Conservation (phyloP, 225 moss, liverwort and hornwort genomes). For the Rhytidiadelphus loreus region DNA sequence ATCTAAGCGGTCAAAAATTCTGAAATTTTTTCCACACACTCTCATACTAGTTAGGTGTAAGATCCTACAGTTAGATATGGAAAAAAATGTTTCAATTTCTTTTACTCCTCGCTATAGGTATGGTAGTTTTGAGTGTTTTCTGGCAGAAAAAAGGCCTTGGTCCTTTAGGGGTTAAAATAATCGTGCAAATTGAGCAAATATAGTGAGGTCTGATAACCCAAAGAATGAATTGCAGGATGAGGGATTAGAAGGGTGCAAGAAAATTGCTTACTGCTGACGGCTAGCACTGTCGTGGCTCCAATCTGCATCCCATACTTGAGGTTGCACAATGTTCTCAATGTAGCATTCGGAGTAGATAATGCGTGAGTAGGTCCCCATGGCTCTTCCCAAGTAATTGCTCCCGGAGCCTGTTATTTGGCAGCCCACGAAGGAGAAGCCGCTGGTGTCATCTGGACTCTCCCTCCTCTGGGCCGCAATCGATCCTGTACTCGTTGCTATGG, state of each 20-base stretch:
- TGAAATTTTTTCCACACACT: too few species aligned
- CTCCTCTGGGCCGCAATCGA: conserved; percentile 51
- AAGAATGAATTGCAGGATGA: not conserved
- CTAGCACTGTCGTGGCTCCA: conserved; percentile 21
- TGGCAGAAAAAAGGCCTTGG: too few species aligned
- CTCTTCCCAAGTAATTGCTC: conserved; percentile 46
- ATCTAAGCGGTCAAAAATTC: too few species aligned
- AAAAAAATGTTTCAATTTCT: too few species aligned
- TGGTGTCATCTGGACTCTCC: conserved; percentile 24
- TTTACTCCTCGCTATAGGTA: too few species aligned
- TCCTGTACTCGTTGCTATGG: conserved; percentile 30
- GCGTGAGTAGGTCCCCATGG: conserved; percentile 41
- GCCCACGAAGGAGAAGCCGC: conserved; percentile 52
- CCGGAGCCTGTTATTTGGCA: conserved; percentile 49
- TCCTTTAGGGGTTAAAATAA: too few species aligned
- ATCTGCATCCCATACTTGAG: conserved; percentile 43
- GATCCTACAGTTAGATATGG: too few species aligned
- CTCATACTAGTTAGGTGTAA: too few species aligned
- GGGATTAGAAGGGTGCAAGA: not conserved
- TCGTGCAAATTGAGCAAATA: not conserved
- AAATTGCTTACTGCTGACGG: conserved; percentile 29
- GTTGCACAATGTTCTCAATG: conserved; percentile 37
- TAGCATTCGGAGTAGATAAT: conserved; percentile 50
- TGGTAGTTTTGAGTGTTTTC: too few species aligned
- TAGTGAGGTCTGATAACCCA: not conserved